Evolutionary conservation across 768 basidiomycete species (phyloP), one percentile per base, ranked within the genome.

Genomic region (Boletus vinaceobasis): DNA sequence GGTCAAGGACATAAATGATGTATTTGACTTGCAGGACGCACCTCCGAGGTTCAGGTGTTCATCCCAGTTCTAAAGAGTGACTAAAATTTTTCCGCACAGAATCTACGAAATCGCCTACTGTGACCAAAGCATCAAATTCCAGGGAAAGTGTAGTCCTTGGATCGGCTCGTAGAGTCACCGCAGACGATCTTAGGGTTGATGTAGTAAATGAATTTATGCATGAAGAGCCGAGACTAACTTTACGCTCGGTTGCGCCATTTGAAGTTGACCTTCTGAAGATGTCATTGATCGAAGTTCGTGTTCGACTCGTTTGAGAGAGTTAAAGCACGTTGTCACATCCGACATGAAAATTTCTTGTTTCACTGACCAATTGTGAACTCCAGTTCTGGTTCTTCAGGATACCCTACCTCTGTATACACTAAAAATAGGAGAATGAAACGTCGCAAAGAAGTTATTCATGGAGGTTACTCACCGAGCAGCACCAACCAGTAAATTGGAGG

Each of bases 401-500:
- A 14, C 23, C 29, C 21, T 46, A 79, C 80, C 74, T 77, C 77
- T 80, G 63, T 81, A 81, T 14, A 83, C 76, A 4, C 77, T 81
- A 36, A 3, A 38, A 46, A 48, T 7, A 27, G 45, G 13, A 35
- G 29, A 43, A 27, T 65, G 32, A 60, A 47, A 15, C 14, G 15
- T 35, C 27, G n/a, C 7, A 14, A 48, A 33, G 21, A n/a, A 9
- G 26, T 35, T 21, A 31, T 38, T 42, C 29, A 43, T 8, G 23
- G 39, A 4, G 23, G 29, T 5, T 43, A 62, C 82, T 55, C 69
- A 93, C 93, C 93, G 83, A 21, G 88, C 90, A 35, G 88, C 93
- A 4, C 93, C 93, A 56, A 95, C 86, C 79, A 96, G 85, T 40
- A 96, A 73, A 65, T 92, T 93, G 55, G 91, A 92, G 10, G 93